Base-by-base conservation (phyloP, 1,284 basidiomycete species). In the Trichosporon inkin region DNA sequence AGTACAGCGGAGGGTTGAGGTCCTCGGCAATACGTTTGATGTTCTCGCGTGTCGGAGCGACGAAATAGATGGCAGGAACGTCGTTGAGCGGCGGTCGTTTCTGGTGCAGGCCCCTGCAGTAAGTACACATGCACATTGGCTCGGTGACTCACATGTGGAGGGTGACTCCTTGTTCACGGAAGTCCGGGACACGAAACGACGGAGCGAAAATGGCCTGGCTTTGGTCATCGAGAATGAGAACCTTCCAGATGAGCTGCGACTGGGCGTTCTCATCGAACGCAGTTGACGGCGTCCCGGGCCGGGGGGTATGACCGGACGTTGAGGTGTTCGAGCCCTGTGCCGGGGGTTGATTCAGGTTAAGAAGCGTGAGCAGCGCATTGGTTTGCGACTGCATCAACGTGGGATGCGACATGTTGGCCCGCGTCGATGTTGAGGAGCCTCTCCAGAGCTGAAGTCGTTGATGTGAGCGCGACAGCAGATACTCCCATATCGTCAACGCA, bases 171-270 rank as follows among this genome's bases (percentile, higher is more conserved):
- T 92, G 89, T 72, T 98, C 94, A 56, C 96, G 84, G 62, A 99
- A 82, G 78, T 99, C 96, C 76, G 97, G 94, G 1, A 99, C 96
- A 58, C 94, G 85, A 67, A 99, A 79, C 16, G 92, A 89, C 0
- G 96, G 98, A 10, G 95, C 94, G 34, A 99, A 83, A 34, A 99
- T 88, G 75, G 99, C 95, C 77, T 98, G 96, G 55, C 92, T 95
- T 66, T 89, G 85, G 73, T 95, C 91, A 78, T 99, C 96, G 63
- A 99, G 82, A 1, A 99, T 87, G 8, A 99, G 82, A 8, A 99
- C 88, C 79, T 99, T 99, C 95, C 96, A 99, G 5, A 96, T 87
- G 5, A 91, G 86, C 32, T 92, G 89, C 0, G 84, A 85, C n/a
- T 85, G 69, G 1, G 73, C 61, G 8, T 55, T 62, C 36, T 78